A percentile compares a stretch with the other conserved stretches of the same genome.
These are phyloP conservation scores for Lomentospora prolificans DNA, from an alignment of 2,329 filamentous ascomycete genomes.

Conservation along the genomic window DNA sequence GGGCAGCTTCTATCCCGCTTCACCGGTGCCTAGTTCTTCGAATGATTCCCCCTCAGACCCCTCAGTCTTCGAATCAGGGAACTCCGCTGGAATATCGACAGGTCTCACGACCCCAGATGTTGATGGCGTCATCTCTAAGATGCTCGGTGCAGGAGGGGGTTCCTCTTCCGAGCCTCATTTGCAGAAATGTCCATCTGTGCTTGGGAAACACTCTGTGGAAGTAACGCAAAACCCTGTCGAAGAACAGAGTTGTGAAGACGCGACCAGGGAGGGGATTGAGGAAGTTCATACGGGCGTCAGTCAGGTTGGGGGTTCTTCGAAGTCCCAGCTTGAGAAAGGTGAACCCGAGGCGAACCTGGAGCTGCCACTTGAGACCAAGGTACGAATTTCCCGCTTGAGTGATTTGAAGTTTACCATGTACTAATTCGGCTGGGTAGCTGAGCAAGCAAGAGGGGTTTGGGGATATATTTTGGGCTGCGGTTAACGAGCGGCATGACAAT, in stretches of 20 bases:
- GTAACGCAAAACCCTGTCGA: too few relatives aligned
- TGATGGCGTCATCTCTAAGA: neutral
- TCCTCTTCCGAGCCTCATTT: neutral
- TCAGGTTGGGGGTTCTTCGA: neutral
- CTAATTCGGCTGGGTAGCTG: neutral
- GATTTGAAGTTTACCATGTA: too few relatives aligned
- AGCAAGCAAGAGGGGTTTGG: neutral
- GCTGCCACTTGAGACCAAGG: neutral
- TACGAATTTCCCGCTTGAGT: neutral
- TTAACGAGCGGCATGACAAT: neutral
- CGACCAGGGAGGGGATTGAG: neutral
- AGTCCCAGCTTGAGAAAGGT: neutral
- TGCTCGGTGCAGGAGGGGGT: neutral
- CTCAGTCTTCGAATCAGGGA: neutral
- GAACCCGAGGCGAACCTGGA: neutral
- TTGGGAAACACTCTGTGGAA: too few relatives aligned
- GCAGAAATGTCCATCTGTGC: too few relatives aligned
- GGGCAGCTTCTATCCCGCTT: too few relatives aligned
- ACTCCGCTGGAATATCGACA: neutral
- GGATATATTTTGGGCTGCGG: neutral
- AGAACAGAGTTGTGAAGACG: too few relatives aligned
- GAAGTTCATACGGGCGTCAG: neutral
- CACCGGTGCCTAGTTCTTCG: neutral
- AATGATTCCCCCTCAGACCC: neutral
- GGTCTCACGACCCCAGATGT: slow-evolving; percentile 4